phyloP scores from a whole-genome alignment of 1,139 yeast species.

The Pichia sp. region DNA sequence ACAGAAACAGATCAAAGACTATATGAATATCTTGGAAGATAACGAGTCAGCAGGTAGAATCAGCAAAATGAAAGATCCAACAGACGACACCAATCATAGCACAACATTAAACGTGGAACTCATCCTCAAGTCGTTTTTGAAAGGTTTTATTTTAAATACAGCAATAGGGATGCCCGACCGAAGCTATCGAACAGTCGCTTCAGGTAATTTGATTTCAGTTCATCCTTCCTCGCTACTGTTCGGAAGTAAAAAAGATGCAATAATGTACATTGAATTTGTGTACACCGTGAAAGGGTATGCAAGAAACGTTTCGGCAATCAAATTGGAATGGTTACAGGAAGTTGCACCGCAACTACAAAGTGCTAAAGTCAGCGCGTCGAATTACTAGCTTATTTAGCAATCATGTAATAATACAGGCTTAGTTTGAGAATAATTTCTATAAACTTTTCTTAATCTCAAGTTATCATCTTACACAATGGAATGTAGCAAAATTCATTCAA shows the following conservation, averaged over 20 bases:
- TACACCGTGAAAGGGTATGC: constrained; percentile 93
- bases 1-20: constrained; percentile 68
- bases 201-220: constrained; percentile 76
- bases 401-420: background rate
- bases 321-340: constrained; percentile 82
- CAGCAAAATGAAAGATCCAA: constrained; percentile 30
- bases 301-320: constrained; percentile 78
- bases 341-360: constrained; percentile 68
- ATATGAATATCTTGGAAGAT: constrained; percentile 47
- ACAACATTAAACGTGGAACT: constrained; percentile 49
- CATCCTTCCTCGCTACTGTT: constrained; percentile 91
- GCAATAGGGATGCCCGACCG: constrained; percentile 96
- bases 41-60: background rate
- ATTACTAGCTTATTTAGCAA: background rate
- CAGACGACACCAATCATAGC: constrained; percentile 15
- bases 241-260: constrained; percentile 77
- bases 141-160: constrained; percentile 78
- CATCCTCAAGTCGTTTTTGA: constrained; percentile 70
- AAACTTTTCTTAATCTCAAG: background rate
- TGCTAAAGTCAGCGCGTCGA: constrained; percentile 23
- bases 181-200: constrained; percentile 77
- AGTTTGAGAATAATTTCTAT: background rate
- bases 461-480: background rate
- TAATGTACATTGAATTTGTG: constrained; percentile 92
- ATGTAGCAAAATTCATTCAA: background rate